Base-by-base conservation (phyloP, 2,329 filamentous ascomycete genomes). In the Ciborinia camelliae region DNA sequence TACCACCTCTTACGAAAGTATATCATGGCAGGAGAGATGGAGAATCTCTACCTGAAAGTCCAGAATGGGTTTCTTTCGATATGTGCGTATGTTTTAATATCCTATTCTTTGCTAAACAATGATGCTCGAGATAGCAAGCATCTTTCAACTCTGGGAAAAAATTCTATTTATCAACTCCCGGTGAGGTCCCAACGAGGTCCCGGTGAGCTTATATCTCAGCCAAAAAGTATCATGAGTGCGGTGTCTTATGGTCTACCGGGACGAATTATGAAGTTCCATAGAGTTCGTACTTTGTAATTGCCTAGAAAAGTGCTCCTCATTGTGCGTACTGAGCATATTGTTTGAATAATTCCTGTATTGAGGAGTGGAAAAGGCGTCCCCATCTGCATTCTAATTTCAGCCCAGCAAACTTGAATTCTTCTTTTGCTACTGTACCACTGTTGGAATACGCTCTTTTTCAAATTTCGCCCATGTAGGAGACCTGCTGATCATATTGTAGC, bases 51-150 rank as follows among this genome's bases (percentile, higher is more conserved):
- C 78, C 80, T 4, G 77, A 79, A 20, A 81, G 77, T 63, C 81
- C 81, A 15, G 81, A 84, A 72, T 84, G 81, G 81, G 73, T 83
- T 28, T 79, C 81, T 7, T 80, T 84, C 67, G 81, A 83, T 69
- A 73, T 80, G 70, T 75, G 70, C 69, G 74, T 71, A 35, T 58
- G 50, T 37, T 23, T 12, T 2, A n/a, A 32, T 12, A 35, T 43
- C 7, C 51, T 47, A 23, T 53, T 60, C 23, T 41, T 43, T 18
- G 2, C 30, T 30, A 18, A 35, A 23, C 3, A 20, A 20, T 18
- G 7, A 2, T 32, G n/a, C 2, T 32, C 41, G 9, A 39, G 0
- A 23, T 20, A 23, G 30, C 7, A 30, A 15, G 20, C 7, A 20
- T 32, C 10, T 2, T 30, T 37, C 18, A 41, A 23, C 5, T 48